Conservation (phyloP, 2,329 filamentous ascomycete species). For the Erysiphe neolycopersici region DNA sequence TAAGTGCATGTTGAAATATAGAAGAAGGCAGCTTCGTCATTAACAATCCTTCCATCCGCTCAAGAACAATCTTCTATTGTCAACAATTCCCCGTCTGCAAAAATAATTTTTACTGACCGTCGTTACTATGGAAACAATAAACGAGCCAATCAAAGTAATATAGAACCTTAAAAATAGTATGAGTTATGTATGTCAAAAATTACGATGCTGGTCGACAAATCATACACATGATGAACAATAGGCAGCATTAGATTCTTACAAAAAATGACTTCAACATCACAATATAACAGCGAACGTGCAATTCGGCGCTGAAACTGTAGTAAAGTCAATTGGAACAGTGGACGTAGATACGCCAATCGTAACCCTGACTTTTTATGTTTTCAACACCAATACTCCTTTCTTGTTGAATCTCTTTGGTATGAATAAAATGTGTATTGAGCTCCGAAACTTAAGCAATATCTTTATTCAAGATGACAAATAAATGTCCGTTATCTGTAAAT, state of each 20-base stretch:
- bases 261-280: background rate
- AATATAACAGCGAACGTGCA: background rate
- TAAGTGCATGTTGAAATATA: too few species aligned
- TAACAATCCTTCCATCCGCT: too few species aligned
- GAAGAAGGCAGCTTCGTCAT: background rate
- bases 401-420: too few species aligned
- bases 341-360: too few species aligned
- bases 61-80: background rate
- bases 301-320: background rate
- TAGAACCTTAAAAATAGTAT: background rate
- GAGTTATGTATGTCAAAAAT: constrained; percentile 1
- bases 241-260: background rate
- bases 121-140: background rate
- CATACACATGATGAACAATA: background rate
- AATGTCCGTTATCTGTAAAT: too few species aligned
- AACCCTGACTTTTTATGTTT: too few species aligned
- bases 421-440: too few species aligned
- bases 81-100: background rate
- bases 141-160: background rate
- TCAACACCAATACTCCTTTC: too few species aligned
- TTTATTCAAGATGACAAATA: too few species aligned
- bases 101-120: background rate
- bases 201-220: background rate
- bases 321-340: too few species aligned
- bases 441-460: too few species aligned